Evolutionary conservation across 2,329 filamentous ascomycete genomes (phyloP).

Genomic region (Apiospora marii): DNA sequence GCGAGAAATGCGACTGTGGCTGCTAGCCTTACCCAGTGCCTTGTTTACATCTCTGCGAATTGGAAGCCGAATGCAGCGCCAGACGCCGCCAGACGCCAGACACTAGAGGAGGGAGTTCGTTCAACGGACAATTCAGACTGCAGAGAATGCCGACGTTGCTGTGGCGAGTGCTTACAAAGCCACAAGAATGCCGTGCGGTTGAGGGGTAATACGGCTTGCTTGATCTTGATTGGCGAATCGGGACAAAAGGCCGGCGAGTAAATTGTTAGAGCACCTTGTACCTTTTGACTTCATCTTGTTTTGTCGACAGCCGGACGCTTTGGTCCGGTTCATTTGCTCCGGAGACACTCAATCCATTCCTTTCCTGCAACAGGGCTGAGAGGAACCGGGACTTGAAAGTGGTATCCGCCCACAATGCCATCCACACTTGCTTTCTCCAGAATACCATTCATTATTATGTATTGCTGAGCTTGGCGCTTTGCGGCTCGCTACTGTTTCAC

Average conservation of each 20-base stretch:
- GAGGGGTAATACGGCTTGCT: background rate
- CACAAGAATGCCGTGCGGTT: background rate
- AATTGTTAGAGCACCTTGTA: constrained; percentile 37
- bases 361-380: constrained; percentile 14
- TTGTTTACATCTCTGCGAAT: background rate
- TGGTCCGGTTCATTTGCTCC: constrained; percentile 1
- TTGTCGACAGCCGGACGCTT: background rate
- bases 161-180: constrained; percentile 2
- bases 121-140: background rate
- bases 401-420: background rate
- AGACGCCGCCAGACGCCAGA: too few species aligned
- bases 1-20: background rate
- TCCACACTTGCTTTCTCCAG: constrained; percentile 1
- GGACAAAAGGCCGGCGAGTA: background rate
- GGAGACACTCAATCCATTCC: background rate
- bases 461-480: background rate
- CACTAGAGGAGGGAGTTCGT: too few species aligned
- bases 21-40: background rate
- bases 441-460: background rate
- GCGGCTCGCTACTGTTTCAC: constrained; percentile 1
- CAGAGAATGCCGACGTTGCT: background rate
- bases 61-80: background rate
- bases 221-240: background rate
- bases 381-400: background rate
- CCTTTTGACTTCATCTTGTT: constrained; percentile 15